A percentile compares a stretch with the other conserved stretches of the same genome.
These are phyloP conservation scores for Taxawa tesnikishii DNA, from an alignment of 2,329 filamentous ascomycete species.

Conservation along the genomic window DNA sequence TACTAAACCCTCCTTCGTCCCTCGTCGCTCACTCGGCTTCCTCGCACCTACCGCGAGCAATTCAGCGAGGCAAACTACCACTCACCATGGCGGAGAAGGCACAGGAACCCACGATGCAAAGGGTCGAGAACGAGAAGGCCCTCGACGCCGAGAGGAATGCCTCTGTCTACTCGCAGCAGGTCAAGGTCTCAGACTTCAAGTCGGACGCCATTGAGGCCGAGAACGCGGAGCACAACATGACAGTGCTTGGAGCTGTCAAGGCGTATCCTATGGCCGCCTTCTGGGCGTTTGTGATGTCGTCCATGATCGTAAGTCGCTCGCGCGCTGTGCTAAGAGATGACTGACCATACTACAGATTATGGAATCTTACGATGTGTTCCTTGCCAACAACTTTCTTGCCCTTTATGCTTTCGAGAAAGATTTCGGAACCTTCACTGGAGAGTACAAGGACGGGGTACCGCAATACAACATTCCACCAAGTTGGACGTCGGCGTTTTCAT, in stretches of 20 bases:
- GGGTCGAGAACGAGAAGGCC: neutral
- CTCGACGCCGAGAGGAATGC: neutral
- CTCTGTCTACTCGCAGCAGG: neutral
- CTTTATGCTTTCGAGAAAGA: constrained; percentile 30
- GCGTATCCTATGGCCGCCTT: constrained; percentile 40
- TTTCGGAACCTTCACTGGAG: constrained; percentile 38
- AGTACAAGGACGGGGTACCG: constrained; percentile 10
- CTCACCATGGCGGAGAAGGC: too few species aligned
- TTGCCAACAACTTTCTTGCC: constrained; percentile 48
- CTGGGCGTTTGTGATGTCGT: constrained; percentile 46
- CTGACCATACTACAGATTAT: constrained; percentile 38
- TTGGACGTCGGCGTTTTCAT: constrained; percentile 48
- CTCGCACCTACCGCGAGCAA: too few species aligned
- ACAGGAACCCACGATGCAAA: too few species aligned
- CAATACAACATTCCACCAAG: constrained; percentile 33
- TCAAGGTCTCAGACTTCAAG: constrained; percentile 27
- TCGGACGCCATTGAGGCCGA: constrained; percentile 46
- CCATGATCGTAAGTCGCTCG: constrained; percentile 37
- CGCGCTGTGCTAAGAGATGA: constrained; percentile 2
- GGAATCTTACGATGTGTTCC: constrained; percentile 52
- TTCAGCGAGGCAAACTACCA: too few species aligned
- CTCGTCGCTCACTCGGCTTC: too few species aligned
- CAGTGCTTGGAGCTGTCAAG: constrained; percentile 35
- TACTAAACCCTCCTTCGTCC: too few species aligned
- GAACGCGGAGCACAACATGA: constrained; percentile 39